Conservation (phyloP, 2,329 filamentous ascomycete genomes). For the Cordyceps cicadae region DNA sequence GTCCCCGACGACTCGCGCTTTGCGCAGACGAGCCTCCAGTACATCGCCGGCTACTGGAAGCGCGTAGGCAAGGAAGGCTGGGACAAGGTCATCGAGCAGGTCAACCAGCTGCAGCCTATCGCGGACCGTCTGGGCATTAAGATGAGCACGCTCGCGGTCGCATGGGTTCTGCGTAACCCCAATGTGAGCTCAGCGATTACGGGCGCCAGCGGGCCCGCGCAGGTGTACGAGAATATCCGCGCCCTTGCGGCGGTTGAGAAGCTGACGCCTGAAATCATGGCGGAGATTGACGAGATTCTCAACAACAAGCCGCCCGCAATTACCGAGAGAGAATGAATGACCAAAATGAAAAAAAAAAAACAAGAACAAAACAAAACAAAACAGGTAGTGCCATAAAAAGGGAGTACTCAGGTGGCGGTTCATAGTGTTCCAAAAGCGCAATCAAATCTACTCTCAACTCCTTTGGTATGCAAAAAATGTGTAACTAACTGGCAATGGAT, state of each 20-base stretch:
- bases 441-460: neutral
- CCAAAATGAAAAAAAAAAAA: neutral
- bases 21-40: conserved; percentile 46
- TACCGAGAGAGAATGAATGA: conserved; percentile 23
- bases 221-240: conserved; percentile 52
- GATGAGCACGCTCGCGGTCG: conserved; percentile 47
- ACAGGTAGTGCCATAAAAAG: neutral
- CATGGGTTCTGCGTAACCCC: conserved; percentile 55
- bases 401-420: neutral
- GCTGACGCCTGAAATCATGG: conserved; percentile 50
- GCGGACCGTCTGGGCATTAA: conserved; percentile 56
- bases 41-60: conserved; percentile 45
- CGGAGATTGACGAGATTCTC: conserved; percentile 50
- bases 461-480: neutral
- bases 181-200: conserved; percentile 55
- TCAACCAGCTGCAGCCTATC: conserved; percentile 52
- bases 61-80: conserved; percentile 43
- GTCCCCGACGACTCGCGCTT: conserved; percentile 53
- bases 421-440: neutral
- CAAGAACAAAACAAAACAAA: neutral
- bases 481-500: neutral
- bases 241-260: conserved; percentile 45
- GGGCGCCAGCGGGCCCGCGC: conserved; percentile 48
- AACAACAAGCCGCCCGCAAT: conserved; percentile 48
- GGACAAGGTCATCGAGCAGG: conserved; percentile 49